phyloP scores from a whole-genome alignment of 2,329 filamentous ascomycete genomes.

The Hawksworthiomyces lignivorus region DNA sequence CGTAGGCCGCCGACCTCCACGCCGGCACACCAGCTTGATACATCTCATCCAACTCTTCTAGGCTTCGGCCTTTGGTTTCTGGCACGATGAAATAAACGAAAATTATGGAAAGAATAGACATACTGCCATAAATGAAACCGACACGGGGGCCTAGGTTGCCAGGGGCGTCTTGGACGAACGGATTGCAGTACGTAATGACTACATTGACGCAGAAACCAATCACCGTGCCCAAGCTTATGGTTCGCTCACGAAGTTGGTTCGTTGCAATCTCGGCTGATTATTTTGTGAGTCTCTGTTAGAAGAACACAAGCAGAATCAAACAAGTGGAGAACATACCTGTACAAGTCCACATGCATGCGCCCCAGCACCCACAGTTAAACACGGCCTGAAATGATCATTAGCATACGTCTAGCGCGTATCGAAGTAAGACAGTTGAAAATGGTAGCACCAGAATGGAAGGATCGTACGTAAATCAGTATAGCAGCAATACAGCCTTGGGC shows the following conservation, averaged over 20 bases:
- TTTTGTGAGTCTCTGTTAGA: no score
- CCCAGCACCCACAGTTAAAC: background rate
- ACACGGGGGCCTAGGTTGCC: constrained; percentile 14
- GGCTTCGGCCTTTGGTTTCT: constrained; percentile 11
- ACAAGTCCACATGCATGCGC: background rate
- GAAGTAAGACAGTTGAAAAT: no score
- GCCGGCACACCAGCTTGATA: constrained; percentile 14
- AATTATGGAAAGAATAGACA: constrained; percentile 8
- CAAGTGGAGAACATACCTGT: no score
- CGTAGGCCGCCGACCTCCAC: constrained; percentile 1
- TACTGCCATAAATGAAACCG: constrained; percentile 18
- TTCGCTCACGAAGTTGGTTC: background rate
- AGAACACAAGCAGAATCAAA: no score
- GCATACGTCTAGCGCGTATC: no score
- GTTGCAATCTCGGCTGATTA: constrained; percentile 1
- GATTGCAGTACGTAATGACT: constrained; percentile 14
- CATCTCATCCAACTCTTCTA: constrained; percentile 19
- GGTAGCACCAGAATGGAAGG: no score
- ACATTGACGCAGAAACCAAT: constrained; percentile 1
- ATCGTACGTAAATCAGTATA: no score
- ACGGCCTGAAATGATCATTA: no score
- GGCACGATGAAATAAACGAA: constrained; percentile 1
- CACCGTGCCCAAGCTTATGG: background rate
- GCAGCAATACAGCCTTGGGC: no score
- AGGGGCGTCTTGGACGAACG: constrained; percentile 13